Evolutionary conservation across 768 basidiomycete genomes (phyloP), one percentile per base, ranked within the genome.

Genomic region (Cubamyces lactineus): DNA sequence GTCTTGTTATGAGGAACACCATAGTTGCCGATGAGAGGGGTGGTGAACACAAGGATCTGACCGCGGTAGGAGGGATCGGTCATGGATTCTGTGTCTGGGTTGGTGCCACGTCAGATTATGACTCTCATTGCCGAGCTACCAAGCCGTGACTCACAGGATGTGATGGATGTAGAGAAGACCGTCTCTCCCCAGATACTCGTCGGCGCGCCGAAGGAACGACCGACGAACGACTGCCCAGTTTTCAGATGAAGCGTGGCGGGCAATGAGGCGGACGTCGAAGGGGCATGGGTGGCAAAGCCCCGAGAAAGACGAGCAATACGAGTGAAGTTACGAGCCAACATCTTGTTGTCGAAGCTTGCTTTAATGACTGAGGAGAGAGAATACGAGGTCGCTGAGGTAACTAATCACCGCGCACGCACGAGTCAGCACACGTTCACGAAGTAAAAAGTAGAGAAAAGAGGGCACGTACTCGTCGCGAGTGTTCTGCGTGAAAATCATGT

Each of bases 31-130:
- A 99, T 97, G 76, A 99, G 86, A 11, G 97, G 97, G 0, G 96
- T 91, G 46, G 97, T 99, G 79, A 99, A 99, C 59, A 99, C 97
- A 65, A 99, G 85, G 71, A 99, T 96, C 76, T 99, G 97, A 53
- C 94, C 91, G 38, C 94, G 91, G 76, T 99, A 98, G 8, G 97
- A 98, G 7, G 97, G 97, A 74, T 99, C 97, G 40, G 97, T 99
- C 97, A 99, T 98, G 8, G 94, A 97, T 77, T 99, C 97, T 49
- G 96, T 98, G 75, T 99, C 95, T 96, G 71, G n/a, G 42, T 0
- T n/a, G 12, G 19, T 12, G 52, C 56, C 42, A 62, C 55, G 30
- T 52, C 34, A 47, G 40, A 47, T 30, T 19, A 6, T 9, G 1
- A 38, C 16, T 13, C 34, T 7, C 15, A 17, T 23, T 41, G 40